Conservation (phyloP, 495 filamentous ascomycete species). For the Penicillium argentinense region DNA sequence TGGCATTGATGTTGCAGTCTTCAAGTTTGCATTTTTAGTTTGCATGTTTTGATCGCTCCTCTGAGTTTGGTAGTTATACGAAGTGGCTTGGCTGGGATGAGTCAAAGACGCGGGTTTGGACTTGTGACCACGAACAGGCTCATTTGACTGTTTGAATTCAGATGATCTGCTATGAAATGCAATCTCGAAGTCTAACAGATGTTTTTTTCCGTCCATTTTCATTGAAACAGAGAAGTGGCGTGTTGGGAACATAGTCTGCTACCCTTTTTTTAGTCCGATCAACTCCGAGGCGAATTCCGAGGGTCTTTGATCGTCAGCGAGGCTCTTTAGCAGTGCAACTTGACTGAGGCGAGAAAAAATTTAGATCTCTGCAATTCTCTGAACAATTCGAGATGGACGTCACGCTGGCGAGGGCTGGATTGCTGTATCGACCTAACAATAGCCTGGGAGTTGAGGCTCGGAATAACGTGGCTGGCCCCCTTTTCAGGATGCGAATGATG, state of each 20-base stretch:
- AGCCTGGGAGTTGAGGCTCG: not conserved
- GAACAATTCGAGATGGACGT: not conserved
- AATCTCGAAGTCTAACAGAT: too few species aligned
- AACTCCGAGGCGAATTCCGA: conserved; percentile 2
- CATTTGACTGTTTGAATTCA: too few species aligned
- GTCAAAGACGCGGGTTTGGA: conserved; percentile 2
- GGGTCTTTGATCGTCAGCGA: not conserved
- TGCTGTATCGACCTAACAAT: not conserved
- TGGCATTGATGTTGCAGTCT: too few species aligned
- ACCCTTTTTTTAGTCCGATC: conserved; percentile 4
- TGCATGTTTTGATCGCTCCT: not conserved
- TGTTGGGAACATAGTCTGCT: not conserved
- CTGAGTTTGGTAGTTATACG: not conserved
- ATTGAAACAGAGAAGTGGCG: too few species aligned
- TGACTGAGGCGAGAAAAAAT: conserved; percentile 8
- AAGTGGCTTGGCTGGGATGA: conserved; percentile 8
- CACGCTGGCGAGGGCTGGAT: not conserved
- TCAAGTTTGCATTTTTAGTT: too few species aligned
- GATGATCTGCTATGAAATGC: not conserved
- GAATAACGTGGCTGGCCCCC: too few species aligned
- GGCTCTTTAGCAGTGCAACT: conserved; percentile 1
- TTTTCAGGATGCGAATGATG: too few species aligned
- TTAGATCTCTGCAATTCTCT: not conserved
- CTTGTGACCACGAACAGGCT: too few species aligned
- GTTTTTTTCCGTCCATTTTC: too few species aligned